Evolutionary conservation across 441 rosid genomes (phyloP).

Genomic region (Cnidoscolus chayamansa): DNA sequence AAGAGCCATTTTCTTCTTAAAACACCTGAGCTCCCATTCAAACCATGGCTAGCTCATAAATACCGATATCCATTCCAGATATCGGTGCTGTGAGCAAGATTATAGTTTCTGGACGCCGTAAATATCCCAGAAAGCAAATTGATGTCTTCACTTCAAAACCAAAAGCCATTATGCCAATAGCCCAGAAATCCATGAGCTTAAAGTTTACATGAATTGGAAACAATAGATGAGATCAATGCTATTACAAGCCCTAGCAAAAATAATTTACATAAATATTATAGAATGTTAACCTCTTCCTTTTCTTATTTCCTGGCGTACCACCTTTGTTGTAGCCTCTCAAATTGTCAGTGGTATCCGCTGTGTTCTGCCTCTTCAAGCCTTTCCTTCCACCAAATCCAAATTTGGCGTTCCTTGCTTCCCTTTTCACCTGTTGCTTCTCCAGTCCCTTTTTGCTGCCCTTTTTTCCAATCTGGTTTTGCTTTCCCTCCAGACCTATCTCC

Average conservation of each 20-base stretch:
- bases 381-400: slow-evolving; percentile 81
- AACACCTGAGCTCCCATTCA: too few species aligned
- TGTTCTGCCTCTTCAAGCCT: slow-evolving; percentile 73
- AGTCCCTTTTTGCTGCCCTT: slow-evolving; percentile 31
- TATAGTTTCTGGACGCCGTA: neutral
- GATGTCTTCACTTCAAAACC: neutral
- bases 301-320: slow-evolving; percentile 49
- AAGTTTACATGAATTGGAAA: neutral
- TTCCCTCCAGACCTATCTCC: slow-evolving; percentile 86
- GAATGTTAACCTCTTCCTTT: slow-evolving; percentile 44
- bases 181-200: neutral
- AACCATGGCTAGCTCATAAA: too few species aligned
- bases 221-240: neutral
- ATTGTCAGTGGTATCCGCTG: slow-evolving; percentile 59
- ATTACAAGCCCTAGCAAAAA: slow-evolving; percentile 1
- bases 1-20: too few species aligned
- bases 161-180: neutral
- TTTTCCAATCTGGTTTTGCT: slow-evolving; percentile 30
- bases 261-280: neutral
- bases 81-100: neutral
- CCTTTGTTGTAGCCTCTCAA: slow-evolving; percentile 42
- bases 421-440: slow-evolving; percentile 35
- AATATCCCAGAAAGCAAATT: neutral
- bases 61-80: too few species aligned
- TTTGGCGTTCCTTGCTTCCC: slow-evolving; percentile 58